Percentiles rank a stretch among this genome's conserved stretches.
phyloP scores from a whole-genome alignment of 768 basidiomycete genomes.

The Mycena belliarum region DNA sequence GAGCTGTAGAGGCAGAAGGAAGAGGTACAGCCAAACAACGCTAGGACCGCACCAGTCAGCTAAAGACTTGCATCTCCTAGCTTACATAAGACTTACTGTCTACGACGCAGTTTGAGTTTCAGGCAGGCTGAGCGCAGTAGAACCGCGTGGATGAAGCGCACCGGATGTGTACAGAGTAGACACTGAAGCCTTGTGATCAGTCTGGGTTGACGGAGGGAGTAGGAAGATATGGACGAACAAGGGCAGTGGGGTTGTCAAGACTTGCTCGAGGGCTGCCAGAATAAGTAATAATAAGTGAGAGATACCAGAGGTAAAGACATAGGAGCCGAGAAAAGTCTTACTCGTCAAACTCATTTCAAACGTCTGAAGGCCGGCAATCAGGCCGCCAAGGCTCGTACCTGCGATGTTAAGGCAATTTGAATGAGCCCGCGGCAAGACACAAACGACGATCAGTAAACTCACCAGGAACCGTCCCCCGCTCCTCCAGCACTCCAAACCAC shows the following conservation, averaged over 20 bases:
- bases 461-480: constrained; percentile 53
- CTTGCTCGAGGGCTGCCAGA: constrained; percentile 57
- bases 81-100: constrained; percentile 30
- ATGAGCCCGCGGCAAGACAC: no score
- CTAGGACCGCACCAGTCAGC: constrained; percentile 25
- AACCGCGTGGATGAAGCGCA: constrained; percentile 20
- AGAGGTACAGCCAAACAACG: constrained; percentile 72
- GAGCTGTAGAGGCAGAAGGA: constrained; percentile 78
- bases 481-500: constrained; percentile 61
- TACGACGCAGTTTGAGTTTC: background rate
- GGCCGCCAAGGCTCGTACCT: constrained; percentile 29
- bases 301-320: background rate
- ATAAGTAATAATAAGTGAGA: background rate
- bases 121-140: background rate
- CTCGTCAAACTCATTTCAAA: constrained; percentile 54
- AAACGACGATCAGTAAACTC: no score
- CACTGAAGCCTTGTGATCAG: no score
- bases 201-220: background rate
- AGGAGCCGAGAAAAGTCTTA: constrained; percentile 24
- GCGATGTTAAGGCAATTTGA: no score
- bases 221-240: constrained; percentile 45
- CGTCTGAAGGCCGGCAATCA: constrained; percentile 49
- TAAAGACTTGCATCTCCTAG: background rate
- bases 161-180: constrained; percentile 67
- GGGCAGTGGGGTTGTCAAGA: constrained; percentile 64